A percentile compares a stretch with the other conserved stretches of the same genome.
Evolutionary conservation across 1,139 yeast genomes (phyloP).

Genomic region (Arxiozyma telluris): DNA sequence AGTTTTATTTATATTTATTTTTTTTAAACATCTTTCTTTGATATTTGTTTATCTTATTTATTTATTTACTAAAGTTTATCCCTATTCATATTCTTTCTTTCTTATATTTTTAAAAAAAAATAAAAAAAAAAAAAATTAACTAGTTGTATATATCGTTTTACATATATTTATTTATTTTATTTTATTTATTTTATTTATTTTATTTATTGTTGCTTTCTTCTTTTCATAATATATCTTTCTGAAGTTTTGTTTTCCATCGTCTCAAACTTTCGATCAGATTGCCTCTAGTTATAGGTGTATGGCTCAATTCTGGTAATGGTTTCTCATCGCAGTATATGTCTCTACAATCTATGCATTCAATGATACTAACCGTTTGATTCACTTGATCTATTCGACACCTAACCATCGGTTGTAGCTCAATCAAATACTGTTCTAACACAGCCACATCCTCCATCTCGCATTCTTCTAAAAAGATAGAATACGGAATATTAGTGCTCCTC

Average conservation of each 20-base stretch:
- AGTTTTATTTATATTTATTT: neutral
- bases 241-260: constrained; percentile 14
- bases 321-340: constrained; percentile 25
- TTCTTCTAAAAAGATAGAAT: constrained; percentile 9
- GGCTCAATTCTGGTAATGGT: constrained; percentile 9
- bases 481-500: constrained; percentile 10
- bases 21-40: neutral
- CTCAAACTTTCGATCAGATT: constrained; percentile 8
- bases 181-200: neutral
- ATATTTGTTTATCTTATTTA: too few relatives aligned
- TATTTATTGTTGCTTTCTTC: neutral
- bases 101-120: too few relatives aligned
- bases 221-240: constrained; percentile 2
- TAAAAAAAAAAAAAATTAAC: neutral
- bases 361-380: constrained; percentile 9
- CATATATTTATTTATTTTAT: neutral
- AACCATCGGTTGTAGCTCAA: constrained; percentile 16
- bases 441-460: constrained; percentile 11
- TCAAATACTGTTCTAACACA: constrained; percentile 16
- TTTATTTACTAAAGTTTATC: too few relatives aligned
- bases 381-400: constrained; percentile 20
- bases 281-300: constrained; percentile 4
- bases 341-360: constrained; percentile 16
- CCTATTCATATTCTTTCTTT: too few relatives aligned
- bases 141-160: too few relatives aligned